A percentile compares a stretch with the other conserved stretches of the same genome.
phyloP scores from a whole-genome alignment of 116 monocot species.

The Posidonia oceanica region DNA sequence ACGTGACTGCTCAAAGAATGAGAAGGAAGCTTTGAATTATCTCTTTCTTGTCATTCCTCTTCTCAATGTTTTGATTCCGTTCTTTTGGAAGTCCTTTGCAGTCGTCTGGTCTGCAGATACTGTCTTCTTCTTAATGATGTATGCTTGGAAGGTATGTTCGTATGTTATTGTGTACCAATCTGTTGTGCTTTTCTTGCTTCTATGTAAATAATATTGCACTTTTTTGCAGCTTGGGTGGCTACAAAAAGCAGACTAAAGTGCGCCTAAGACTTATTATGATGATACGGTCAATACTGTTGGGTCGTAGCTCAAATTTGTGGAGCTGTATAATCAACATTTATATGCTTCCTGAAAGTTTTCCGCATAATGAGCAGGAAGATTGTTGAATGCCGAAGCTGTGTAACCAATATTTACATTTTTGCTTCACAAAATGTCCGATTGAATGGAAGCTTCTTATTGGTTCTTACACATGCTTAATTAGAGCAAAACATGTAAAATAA shows the following conservation, averaged over 20 bases:
- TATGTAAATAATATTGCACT: not conserved
- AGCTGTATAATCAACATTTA: too few relatives aligned
- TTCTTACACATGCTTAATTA: too few relatives aligned
- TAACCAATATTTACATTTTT: too few relatives aligned
- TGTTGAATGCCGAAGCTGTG: too few relatives aligned
- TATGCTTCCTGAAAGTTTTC: too few relatives aligned
- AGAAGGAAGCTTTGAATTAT: constrained; percentile 97
- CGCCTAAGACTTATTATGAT: too few relatives aligned
- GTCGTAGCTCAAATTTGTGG: too few relatives aligned
- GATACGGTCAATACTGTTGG: too few relatives aligned
- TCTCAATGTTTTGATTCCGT: constrained; percentile 78
- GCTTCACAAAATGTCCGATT: too few relatives aligned
- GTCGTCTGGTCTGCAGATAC: constrained; percentile 96
- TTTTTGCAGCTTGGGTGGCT: constrained; percentile 54
- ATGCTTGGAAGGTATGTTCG: constrained; percentile 79
- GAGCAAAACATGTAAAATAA: too few relatives aligned
- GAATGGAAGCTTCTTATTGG: too few relatives aligned
- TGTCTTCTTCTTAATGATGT: constrained; percentile 69
- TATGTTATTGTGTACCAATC: not conserved
- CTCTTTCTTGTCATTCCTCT: constrained; percentile 76
- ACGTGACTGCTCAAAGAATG: constrained; percentile 84
- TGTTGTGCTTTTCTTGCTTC: not conserved
- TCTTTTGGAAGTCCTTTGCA: constrained; percentile 79
- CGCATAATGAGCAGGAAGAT: too few relatives aligned
- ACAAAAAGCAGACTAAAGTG: constrained; percentile 31